Conservation (phyloP, 2,329 filamentous ascomycete species). For the Diaporthe aspalathi region DNA sequence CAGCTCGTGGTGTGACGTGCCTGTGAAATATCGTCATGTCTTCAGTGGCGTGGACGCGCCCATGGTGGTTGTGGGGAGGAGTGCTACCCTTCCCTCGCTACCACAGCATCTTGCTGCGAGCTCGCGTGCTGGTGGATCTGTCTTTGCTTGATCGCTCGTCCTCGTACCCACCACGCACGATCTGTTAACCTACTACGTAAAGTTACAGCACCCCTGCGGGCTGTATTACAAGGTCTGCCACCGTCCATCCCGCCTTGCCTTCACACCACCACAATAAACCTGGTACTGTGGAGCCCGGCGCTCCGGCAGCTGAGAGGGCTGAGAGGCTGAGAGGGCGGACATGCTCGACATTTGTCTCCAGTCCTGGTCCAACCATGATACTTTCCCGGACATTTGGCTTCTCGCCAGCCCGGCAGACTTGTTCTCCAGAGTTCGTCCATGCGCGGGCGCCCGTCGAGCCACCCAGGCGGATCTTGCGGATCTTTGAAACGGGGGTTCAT, state of each 20-base stretch:
- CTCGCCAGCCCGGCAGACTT: conserved; percentile 1
- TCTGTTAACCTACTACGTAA: conserved; percentile 11
- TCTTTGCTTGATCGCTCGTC: not conserved
- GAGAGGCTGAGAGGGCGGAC: not conserved
- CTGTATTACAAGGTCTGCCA: conserved; percentile 17
- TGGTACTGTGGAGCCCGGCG: conserved; percentile 8
- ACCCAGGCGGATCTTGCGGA: conserved; percentile 18
- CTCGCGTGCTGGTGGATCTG: not conserved
- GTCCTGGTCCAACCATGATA: conserved; percentile 22
- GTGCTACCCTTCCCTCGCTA: not conserved
- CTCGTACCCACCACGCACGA: not conserved
- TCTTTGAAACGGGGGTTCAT: conserved; percentile 20
- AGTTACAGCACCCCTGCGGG: conserved; percentile 1
- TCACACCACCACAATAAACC: not conserved
- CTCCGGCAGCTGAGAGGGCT: not conserved
- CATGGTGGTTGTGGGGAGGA: no score
- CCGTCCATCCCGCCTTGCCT: conserved; percentile 2
- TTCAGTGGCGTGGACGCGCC: not conserved
- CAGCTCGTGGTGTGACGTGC: not conserved
- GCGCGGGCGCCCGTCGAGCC: conserved; percentile 16
- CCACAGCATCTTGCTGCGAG: not conserved
- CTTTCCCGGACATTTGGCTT: conserved; percentile 22
- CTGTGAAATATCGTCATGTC: not conserved
- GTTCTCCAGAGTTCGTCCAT: not conserved
- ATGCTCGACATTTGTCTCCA: conserved; percentile 13